Percentiles rank a stretch among this genome's conserved stretches.
Evolutionary conservation across 345 rosid species (phyloP).

Genomic region (Xanthoceras sorbifolium): DNA sequence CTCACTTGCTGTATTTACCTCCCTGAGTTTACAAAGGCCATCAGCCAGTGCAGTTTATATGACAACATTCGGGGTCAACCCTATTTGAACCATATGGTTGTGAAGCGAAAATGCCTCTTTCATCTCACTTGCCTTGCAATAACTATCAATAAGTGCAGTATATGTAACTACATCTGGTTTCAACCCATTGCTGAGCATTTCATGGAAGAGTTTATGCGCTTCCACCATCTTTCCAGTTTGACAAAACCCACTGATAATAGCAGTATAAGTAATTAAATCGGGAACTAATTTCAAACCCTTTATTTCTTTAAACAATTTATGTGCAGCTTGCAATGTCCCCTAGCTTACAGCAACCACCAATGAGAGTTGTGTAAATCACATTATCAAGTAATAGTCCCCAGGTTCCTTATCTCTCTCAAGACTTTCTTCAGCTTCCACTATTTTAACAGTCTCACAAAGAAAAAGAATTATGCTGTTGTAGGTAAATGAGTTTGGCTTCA

Average conservation of each 20-base stretch:
- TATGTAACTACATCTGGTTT: constrained; percentile 76
- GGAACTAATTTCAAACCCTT: constrained; percentile 42
- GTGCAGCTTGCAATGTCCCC: constrained; percentile 61
- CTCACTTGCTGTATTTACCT: constrained; percentile 80
- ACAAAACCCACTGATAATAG: constrained; percentile 73
- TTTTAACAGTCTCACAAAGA: constrained; percentile 56
- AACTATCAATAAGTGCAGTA: constrained; percentile 84
- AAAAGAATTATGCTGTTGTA: constrained; percentile 66
- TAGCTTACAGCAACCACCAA: constrained; percentile 70
- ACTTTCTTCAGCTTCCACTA: constrained; percentile 61
- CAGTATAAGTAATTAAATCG: constrained; percentile 74
- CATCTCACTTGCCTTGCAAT: constrained; percentile 71
- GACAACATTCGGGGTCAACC: constrained; percentile 74
- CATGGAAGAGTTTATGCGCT: constrained; percentile 61
- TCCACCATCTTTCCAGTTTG: constrained; percentile 62
- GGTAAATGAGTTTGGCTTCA: constrained; percentile 75
- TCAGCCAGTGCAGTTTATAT: constrained; percentile 83
- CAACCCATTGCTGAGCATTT: constrained; percentile 59
- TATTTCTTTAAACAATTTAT: constrained; percentile 63
- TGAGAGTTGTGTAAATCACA: constrained; percentile 78
- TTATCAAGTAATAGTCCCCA: constrained; percentile 59
- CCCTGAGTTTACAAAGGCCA: constrained; percentile 85
- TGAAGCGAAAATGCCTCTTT: constrained; percentile 76
- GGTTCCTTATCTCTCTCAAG: constrained; percentile 62
- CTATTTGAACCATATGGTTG: constrained; percentile 72